phyloP scores from a whole-genome alignment of 805 yeast species.

The Millerozyma acaciae region DNA sequence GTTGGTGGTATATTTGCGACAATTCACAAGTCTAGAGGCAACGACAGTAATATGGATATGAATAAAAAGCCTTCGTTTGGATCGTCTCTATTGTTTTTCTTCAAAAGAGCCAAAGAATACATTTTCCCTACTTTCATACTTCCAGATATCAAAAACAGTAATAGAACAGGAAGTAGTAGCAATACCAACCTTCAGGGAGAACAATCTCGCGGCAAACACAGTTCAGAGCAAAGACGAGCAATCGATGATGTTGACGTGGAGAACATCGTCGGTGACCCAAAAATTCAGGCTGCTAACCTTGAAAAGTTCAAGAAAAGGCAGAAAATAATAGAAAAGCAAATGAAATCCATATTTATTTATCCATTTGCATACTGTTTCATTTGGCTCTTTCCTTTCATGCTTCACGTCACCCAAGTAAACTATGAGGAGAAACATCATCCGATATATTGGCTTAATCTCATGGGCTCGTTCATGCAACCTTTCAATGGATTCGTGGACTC shows the following conservation, averaged over 20 bases:
- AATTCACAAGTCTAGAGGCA: constrained; percentile 17
- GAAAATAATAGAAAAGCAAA: constrained; percentile 66
- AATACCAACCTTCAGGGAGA: not conserved
- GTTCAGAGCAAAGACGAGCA: not conserved
- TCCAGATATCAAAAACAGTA: constrained; percentile 18
- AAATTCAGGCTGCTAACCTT: constrained; percentile 58
- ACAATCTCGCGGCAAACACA: not conserved
- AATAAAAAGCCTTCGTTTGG: constrained; percentile 29
- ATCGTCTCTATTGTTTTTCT: constrained; percentile 29
- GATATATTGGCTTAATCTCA: constrained; percentile 57
- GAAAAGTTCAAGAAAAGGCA: constrained; percentile 60
- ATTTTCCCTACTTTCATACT: constrained; percentile 25
- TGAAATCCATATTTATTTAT: constrained; percentile 75
- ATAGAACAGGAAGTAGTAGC: constrained; percentile 1
- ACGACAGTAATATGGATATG: not conserved
- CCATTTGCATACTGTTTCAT: constrained; percentile 77
- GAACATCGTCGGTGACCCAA: constrained; percentile 24
- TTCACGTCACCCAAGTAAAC: constrained; percentile 55
- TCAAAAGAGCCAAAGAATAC: constrained; percentile 17
- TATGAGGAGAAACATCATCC: constrained; percentile 48
- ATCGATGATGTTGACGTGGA: constrained; percentile 14
- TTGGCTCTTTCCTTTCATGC: constrained; percentile 78
- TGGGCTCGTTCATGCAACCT: constrained; percentile 78
- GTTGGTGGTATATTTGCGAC: constrained; percentile 47
- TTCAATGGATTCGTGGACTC: constrained; percentile 77